Base-by-base conservation (phyloP, 768 basidiomycete species). In the Pulveroboletus ravenelii region DNA sequence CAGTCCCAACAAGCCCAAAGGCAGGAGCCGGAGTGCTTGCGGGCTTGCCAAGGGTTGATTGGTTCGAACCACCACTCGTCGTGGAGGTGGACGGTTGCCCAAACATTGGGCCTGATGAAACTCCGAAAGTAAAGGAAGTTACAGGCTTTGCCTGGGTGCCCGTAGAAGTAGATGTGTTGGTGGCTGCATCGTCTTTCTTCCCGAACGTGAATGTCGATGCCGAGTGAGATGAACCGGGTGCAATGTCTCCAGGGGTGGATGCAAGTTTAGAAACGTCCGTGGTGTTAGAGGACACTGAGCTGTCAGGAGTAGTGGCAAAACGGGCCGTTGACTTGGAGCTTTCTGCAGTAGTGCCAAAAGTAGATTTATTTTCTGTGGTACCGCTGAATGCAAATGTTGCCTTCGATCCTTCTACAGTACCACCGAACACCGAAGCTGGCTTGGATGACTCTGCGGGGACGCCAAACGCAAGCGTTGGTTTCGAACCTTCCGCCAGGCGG, bases 1-100 rank as follows among this genome's bases (percentile, higher is more conserved):
- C 53, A 17, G 57, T 37, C 40, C 67, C 66, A 52, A 13, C 12
- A 50, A 73, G 72, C 27, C 68, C 69, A 54, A 73, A 68, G 10
- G 66, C 55, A 51, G 60, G 65, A 2, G 67, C 54, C 5, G 59
- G 54, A 12, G 48, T n/a, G 31, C 56, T 56, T n/a, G 53, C 12
- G 10, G 59, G 53, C 29, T 55, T 68, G 27, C 52, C 48, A 40
- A 63, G 53, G 25, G 44, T 1, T 27, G 51, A 23, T 13, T 55
- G 54, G 12, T 34, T 48, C 17, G 55, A 49, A 30, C 54, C 45
- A 23, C 47, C 44, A 14, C 35, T 48, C 7, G 47, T 31, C 4
- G 50, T 34, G 18, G 51, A 43, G 6, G 42, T 10, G 9, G 43
- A 47, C 6, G 45, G 27, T 38, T 62, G 60, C n/a, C 54, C 48